Percentiles rank a stretch among this genome's conserved stretches.
Evolutionary conservation across 495 filamentous ascomycete species (phyloP).

Genomic region (Xylaria curta): DNA sequence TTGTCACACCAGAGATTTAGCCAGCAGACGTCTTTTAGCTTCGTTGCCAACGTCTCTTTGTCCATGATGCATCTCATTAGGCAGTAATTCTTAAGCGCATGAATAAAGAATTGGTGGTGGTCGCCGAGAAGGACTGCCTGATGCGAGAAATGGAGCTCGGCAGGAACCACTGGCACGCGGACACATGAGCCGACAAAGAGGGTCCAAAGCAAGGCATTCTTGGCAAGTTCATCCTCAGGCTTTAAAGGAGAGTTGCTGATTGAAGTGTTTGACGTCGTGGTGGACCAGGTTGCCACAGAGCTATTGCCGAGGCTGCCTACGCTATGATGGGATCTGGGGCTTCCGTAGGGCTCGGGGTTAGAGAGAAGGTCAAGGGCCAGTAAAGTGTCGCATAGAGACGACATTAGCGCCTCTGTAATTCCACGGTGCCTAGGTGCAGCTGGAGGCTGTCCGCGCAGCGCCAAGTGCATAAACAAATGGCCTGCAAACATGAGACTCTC

Average conservation of each 20-base stretch:
- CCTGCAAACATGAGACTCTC: conserved; percentile 37
- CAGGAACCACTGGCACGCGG: conserved; percentile 25
- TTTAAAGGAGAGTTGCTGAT: conserved; percentile 14
- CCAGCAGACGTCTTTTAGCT: conserved; percentile 38
- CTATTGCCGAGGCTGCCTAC: conserved; percentile 20
- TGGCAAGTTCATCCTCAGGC: conserved; percentile 35
- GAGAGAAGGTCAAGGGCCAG: conserved; percentile 35
- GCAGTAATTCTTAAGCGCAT: conserved; percentile 39
- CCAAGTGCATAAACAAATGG: conserved; percentile 40
- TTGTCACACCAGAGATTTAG: conserved; percentile 39
- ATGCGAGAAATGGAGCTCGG: conserved; percentile 13
- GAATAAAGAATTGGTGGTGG: conserved; percentile 38
- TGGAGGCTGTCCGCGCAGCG: conserved; percentile 39
- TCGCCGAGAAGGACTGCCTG: conserved; percentile 27
- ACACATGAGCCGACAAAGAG: conserved; percentile 41
- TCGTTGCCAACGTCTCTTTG: conserved; percentile 30
- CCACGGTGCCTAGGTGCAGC: conserved; percentile 37
- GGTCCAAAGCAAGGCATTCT: conserved; percentile 39
- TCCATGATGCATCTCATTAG: conserved; percentile 32
- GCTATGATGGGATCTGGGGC: conserved; percentile 25
- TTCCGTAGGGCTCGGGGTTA: conserved; percentile 29
- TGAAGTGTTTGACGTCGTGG: conserved; percentile 33
- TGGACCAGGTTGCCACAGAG: conserved; percentile 35
- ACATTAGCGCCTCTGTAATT: conserved; percentile 36
- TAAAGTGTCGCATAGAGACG: conserved; percentile 34